Evolutionary conservation across 2,329 filamentous ascomycete genomes (phyloP).

Genomic region (Beauveria sp.): DNA sequence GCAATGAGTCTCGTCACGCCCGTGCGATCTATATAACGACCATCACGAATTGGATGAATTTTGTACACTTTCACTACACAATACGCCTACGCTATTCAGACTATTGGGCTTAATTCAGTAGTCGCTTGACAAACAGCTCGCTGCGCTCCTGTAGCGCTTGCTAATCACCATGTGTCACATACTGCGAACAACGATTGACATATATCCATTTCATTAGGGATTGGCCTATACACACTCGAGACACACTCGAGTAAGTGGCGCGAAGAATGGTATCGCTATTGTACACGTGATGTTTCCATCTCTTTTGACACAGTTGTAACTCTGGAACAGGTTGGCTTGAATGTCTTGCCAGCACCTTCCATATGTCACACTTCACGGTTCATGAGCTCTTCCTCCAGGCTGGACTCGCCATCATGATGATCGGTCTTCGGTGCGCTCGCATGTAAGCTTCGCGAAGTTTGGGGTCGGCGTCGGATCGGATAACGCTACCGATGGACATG

Average conservation of each 20-base stretch:
- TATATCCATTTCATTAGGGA: background rate
- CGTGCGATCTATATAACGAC: no score
- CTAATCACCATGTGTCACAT: background rate
- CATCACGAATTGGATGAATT: no score
- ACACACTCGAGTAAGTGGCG: slow-evolving; percentile 1
- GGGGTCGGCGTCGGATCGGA: slow-evolving; percentile 81
- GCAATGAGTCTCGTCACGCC: background rate
- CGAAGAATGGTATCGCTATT: slow-evolving; percentile 3
- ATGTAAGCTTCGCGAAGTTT: slow-evolving; percentile 69
- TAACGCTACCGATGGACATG: slow-evolving; percentile 97
- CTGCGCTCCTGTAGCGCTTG: background rate
- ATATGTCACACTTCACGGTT: slow-evolving; percentile 13
- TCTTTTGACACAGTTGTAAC: slow-evolving; percentile 15
- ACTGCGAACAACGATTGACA: background rate
- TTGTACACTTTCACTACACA: background rate
- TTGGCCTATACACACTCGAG: slow-evolving; percentile 3
- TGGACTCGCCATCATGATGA: slow-evolving; percentile 46
- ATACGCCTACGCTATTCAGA: background rate
- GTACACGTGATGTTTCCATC: slow-evolving; percentile 17
- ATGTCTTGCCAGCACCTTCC: background rate
- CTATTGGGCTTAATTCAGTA: no score
- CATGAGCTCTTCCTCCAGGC: slow-evolving; percentile 26
- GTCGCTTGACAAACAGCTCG: background rate
- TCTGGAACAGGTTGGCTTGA: slow-evolving; percentile 46
- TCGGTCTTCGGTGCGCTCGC: slow-evolving; percentile 64